Conservation (phyloP, 2,329 filamentous ascomycete genomes). For the Colletotrichum truncatum region DNA sequence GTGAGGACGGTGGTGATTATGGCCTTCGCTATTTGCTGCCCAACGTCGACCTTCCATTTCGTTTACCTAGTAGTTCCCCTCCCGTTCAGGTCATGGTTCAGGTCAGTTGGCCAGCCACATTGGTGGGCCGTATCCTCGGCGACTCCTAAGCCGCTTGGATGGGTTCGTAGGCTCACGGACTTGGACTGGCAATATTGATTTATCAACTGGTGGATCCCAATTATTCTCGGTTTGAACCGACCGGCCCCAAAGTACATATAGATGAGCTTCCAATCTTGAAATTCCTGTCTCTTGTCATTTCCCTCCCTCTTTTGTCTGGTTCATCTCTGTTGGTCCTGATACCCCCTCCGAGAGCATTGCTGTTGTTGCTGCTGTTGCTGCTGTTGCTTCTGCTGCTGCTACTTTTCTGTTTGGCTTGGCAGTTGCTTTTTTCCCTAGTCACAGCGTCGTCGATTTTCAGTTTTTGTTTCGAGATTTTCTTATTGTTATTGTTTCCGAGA, state of each 20-base stretch:
- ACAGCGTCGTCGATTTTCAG: constrained; percentile 9
- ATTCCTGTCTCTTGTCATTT: not conserved
- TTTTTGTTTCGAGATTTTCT: not conserved
- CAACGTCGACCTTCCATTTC: constrained; percentile 13
- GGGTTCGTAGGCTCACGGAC: not conserved
- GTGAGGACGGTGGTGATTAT: not conserved
- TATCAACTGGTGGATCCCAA: constrained; percentile 8
- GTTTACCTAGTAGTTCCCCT: no score
- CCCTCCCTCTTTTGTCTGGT: not conserved
- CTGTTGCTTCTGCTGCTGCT: constrained; percentile 3
- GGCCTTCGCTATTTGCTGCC: constrained; percentile 20
- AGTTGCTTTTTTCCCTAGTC: constrained; percentile 1
- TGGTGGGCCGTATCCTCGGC: constrained; percentile 26
- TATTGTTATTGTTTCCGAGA: not conserved
- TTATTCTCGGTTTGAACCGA: not conserved
- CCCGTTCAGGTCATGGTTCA: constrained; percentile 11
- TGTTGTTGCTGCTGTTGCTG: constrained; percentile 9
- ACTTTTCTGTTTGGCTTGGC: not conserved
- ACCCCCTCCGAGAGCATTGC: not conserved
- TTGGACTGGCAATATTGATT: not conserved
- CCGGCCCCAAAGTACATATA: constrained; percentile 19
- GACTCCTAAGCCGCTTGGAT: constrained; percentile 1
- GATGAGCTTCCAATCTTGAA: constrained; percentile 11
- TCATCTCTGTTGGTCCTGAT: constrained; percentile 12
- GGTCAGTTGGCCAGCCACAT: constrained; percentile 23